phyloP scores from a whole-genome alignment of 495 filamentous ascomycete genomes.

The Daldinia loculata region DNA sequence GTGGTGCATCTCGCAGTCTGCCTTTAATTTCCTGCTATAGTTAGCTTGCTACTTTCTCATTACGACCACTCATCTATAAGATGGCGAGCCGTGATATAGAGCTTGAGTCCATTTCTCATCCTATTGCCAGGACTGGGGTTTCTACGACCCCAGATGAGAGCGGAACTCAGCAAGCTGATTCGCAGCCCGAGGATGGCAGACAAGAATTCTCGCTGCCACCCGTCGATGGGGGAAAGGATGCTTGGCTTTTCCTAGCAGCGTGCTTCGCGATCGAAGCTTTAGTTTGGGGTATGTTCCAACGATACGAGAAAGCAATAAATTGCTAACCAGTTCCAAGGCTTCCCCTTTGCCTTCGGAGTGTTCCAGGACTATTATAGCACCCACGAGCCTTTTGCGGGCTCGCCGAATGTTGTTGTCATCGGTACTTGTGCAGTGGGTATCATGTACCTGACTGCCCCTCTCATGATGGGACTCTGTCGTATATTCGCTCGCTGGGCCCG shows the following conservation, averaged over 20 bases:
- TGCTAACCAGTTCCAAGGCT: conserved; percentile 52
- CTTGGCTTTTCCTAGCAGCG: conserved; percentile 66
- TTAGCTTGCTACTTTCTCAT: background rate
- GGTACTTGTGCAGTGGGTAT: conserved; percentile 51
- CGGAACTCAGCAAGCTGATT: background rate
- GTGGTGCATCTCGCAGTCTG: background rate
- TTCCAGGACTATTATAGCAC: conserved; percentile 67
- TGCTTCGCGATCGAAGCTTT: conserved; percentile 66
- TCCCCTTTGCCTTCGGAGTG: conserved; percentile 67
- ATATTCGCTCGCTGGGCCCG: conserved; percentile 45
- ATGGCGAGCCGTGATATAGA: conserved; percentile 37
- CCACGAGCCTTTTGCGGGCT: conserved; percentile 55
- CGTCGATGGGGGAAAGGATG: conserved; percentile 63
- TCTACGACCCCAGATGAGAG: conserved; percentile 1
- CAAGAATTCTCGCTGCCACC: conserved; percentile 57
- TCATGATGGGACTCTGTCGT: conserved; percentile 48
- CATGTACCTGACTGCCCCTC: conserved; percentile 57
- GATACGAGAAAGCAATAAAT: background rate
- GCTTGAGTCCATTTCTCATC: conserved; percentile 20
- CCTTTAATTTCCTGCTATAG: background rate
- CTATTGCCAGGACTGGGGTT: conserved; percentile 3
- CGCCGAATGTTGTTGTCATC: conserved; percentile 43
- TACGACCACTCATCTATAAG: background rate
- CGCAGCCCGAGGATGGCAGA: conserved; percentile 18
- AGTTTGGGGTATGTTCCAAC: conserved; percentile 60